Base-by-base conservation (phyloP, 2,329 filamentous ascomycete species). In the Orbilia brochopaga region DNA sequence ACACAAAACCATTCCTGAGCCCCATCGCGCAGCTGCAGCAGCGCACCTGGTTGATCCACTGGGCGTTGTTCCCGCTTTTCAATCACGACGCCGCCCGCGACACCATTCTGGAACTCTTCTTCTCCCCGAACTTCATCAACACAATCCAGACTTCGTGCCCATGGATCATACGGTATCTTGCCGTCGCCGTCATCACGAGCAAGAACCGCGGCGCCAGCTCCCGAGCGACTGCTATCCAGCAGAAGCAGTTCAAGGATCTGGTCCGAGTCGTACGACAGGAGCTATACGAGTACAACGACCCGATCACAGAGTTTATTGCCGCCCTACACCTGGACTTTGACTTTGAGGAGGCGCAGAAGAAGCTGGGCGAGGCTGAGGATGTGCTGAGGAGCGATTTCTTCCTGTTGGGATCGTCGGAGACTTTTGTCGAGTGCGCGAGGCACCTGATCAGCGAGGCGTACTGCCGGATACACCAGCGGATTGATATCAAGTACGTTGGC, bases 381-480 rank as follows among this genome's bases (percentile, higher is more conserved):
- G 91, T 99, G 75, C 86, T 97, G 77, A 90, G 90, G 77, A 87
- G 87, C 78, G 94, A 99, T 82, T 97, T 99, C 85, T 99, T 99
- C 89, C 86, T 99, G 66, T 87, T 90, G 64, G 88, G 87, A 19
- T 87, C 90, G 2, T 88, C 90, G 35, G 93, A 97, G 77, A 84
- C 87, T 46, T 99, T 99, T 79, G 91, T 99, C 74, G 93, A 97
- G 79, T 89, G 91, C 54, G 94, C 94, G 42, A 86, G 94, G 78
- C 94, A 99, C 84, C 85, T 99, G 73, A 97, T 99, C 80, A 97
- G 93, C 61, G 94, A 99, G 84, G 92, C 88, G 80, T 99, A 99
- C 86, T 99, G 94, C 90, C 97, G 97, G 87, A 99, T 99, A 80
- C 95, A 97, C 81, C 92, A 96, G 79, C 87, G 93, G 77, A 99